Evolutionary conservation across 148 eudicot genomes (phyloP).

Genomic region (Vaccinium corymbosum): DNA sequence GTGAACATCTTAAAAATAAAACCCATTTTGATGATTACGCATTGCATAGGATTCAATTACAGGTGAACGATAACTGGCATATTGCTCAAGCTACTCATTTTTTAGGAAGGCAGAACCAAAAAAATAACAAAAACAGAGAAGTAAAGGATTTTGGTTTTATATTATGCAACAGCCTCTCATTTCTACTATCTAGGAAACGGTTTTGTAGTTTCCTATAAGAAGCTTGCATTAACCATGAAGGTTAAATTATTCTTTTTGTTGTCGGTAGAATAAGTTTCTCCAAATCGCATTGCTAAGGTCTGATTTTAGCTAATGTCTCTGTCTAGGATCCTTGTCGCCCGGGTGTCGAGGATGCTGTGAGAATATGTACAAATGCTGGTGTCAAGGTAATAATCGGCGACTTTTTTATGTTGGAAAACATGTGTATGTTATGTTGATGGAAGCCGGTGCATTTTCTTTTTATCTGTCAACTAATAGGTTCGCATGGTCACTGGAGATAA

Average conservation of each 20-base stretch:
- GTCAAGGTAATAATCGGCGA: constrained; percentile 52
- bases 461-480: constrained; percentile 42
- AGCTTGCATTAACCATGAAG: not conserved
- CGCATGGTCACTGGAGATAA: constrained; percentile 98
- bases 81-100: not conserved
- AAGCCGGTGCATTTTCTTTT: not conserved
- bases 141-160: not conserved
- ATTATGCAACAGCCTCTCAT: not conserved
- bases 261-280: not conserved
- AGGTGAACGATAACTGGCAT: not conserved
- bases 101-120: not conserved
- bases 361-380: constrained; percentile 69
- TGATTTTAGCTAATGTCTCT: constrained; percentile 14
- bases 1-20: constrained; percentile 23
- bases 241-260: not conserved
- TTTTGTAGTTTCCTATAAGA: not conserved
- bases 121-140: not conserved
- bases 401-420: not conserved
- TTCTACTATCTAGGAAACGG: not conserved
- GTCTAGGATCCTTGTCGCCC: constrained; percentile 93
- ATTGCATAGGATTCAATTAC: not conserved
- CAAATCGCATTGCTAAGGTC: not conserved
- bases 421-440: not conserved
- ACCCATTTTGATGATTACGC: not conserved
- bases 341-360: constrained; percentile 82